These are phyloP conservation scores for Phialophora chinensis DNA, from an alignment of 2,329 filamentous ascomycete genomes.

Conservation along the genomic window DNA sequence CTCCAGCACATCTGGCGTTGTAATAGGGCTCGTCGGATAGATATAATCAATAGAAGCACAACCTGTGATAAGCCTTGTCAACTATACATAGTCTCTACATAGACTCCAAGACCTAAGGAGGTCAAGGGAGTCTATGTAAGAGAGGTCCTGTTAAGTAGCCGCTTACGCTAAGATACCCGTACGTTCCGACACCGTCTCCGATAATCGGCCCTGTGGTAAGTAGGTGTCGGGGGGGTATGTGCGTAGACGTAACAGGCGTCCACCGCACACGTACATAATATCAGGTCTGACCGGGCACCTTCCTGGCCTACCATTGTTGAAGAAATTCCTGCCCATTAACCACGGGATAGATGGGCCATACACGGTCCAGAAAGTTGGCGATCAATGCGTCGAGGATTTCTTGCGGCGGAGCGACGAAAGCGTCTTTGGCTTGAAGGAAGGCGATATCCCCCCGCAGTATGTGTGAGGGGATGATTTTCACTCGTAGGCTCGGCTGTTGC, in stretches of 20 bases:
- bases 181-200: too few species aligned
- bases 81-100: too few species aligned
- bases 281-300: conserved; percentile 16
- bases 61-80: too few species aligned
- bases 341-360: conserved; percentile 25
- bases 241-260: too few species aligned
- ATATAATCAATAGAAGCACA: too few species aligned
- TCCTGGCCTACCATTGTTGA: conserved; percentile 21
- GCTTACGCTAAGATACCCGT: too few species aligned
- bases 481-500: conserved; percentile 17
- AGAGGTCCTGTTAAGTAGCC: too few species aligned
- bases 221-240: too few species aligned
- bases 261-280: background rate
- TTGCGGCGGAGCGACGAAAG: conserved; percentile 15
- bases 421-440: conserved; percentile 21
- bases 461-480: conserved; percentile 19
- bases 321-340: conserved; percentile 20
- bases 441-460: conserved; percentile 20
- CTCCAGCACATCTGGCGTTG: background rate
- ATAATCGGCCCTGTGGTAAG: too few species aligned
- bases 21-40: too few species aligned
- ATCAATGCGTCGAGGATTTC: conserved; percentile 19
- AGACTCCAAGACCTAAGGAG: too few species aligned
- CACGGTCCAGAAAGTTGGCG: conserved; percentile 18
- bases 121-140: too few species aligned